A percentile compares a stretch with the other conserved stretches of the same genome.
Conservation (phyloP, 805 yeast genomes). For the Cyberlindnera maclurae region DNA sequence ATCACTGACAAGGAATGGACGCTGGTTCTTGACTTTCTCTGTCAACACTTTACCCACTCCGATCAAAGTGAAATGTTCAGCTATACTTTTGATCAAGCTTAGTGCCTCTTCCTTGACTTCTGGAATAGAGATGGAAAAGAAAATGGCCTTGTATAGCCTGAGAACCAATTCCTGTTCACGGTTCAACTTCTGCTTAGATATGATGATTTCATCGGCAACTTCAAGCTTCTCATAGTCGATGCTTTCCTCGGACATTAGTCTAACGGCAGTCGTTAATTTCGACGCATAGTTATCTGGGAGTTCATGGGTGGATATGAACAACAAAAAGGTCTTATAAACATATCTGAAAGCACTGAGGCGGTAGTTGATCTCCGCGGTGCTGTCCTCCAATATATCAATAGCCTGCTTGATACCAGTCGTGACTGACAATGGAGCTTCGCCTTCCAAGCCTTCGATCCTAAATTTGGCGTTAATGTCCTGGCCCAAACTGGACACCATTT, state of each 20-base stretch:
- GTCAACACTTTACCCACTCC: constrained; percentile 69
- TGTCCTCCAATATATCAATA: constrained; percentile 63
- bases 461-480: constrained; percentile 67
- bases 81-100: constrained; percentile 51
- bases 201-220: constrained; percentile 34
- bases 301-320: constrained; percentile 46
- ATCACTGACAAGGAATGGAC: constrained; percentile 68
- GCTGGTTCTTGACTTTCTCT: constrained; percentile 57
- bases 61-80: constrained; percentile 73
- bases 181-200: constrained; percentile 43
- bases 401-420: constrained; percentile 84
- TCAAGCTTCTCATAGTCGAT: constrained; percentile 23
- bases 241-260: constrained; percentile 32
- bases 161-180: constrained; percentile 61
- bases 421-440: constrained; percentile 62
- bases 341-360: constrained; percentile 74
- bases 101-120: constrained; percentile 66
- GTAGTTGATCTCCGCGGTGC: constrained; percentile 49
- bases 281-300: constrained; percentile 34
- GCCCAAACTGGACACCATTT: constrained; percentile 44
- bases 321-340: constrained; percentile 53
- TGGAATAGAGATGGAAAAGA: constrained; percentile 68
- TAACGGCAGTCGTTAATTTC: constrained; percentile 44
- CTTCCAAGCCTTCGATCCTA: constrained; percentile 59
- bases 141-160: constrained; percentile 60